Evolutionary conservation across 2,329 filamentous ascomycete species (phyloP), one percentile per base, ranked within the genome.

Genomic region (Sporothrix variecibatus): DNA sequence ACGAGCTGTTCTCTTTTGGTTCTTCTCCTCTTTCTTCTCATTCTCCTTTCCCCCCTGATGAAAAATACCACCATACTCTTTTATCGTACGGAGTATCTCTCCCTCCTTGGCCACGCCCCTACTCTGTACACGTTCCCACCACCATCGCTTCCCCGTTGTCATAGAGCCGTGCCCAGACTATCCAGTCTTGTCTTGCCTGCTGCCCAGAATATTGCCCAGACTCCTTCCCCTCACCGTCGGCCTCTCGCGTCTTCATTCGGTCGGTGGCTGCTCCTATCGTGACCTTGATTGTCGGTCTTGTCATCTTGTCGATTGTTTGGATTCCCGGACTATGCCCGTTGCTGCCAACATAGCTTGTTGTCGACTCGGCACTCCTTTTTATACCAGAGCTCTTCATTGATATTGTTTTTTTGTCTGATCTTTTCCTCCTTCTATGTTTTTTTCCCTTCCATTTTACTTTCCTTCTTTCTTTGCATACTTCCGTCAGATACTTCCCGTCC

Each of bases 281-380:
- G 60, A 43, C 60, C 9, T 65, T 1, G n/a, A 7, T 17, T 40
- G 34, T 9, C 8, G 15, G 34, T 40, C 11, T 40, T n/a, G 34
- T 43, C 20, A 20, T 26, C 31, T 53, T 53, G 46, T 53, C 23
- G 20, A 15, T 23, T 43, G 20, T 15, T 40, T 65, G 34, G 12
- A 43, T 65, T 43, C 38, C 60, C 60, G 34, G 34, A 65, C 38
- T 65, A 65, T 65, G 60, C n/a, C 60, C 60, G 60, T 65, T 65
- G n/a, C 11, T 65, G n/a, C n/a, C 60, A 65, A 17, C 60, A 26
- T n/a, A 43, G 60, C 9, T 40, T 23, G n/a, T 26, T 34, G 5
- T 65, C 12, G 34, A 60, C 60, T 26, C 11, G 11, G 12, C n/a
- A 65, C 9, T 40, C 9, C 34, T 26, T 65, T 26, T 26, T 43